Percentiles rank a stretch among this genome's conserved stretches.
phyloP scores from a whole-genome alignment of 805 yeast genomes.

The Saccharomycopsis capsularis region DNA sequence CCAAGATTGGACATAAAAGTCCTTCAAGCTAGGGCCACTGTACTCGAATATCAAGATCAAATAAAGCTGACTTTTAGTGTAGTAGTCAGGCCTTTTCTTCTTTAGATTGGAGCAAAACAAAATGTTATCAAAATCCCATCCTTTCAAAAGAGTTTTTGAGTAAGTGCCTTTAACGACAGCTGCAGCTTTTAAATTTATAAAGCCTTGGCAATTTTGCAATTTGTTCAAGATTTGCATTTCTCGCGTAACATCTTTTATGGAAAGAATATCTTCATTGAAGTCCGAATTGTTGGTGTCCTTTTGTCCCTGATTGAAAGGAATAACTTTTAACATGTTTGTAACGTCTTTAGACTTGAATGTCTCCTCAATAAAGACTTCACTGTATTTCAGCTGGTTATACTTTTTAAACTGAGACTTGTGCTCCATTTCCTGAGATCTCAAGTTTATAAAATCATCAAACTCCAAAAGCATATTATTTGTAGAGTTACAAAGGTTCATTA shows the following conservation, averaged over 20 bases:
- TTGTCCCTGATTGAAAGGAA: constrained; percentile 42
- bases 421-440: constrained; percentile 10
- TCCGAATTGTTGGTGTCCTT: not conserved
- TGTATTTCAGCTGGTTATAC: not conserved
- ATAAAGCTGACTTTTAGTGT: constrained; percentile 27
- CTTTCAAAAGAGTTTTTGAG: constrained; percentile 34
- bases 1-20: constrained; percentile 35
- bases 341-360: constrained; percentile 7
- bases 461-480: constrained; percentile 18
- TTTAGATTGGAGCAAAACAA: constrained; percentile 15
- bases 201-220: constrained; percentile 37
- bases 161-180: constrained; percentile 41
- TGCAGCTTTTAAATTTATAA: constrained; percentile 37
- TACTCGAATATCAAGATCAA: constrained; percentile 34
- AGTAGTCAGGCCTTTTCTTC: constrained; percentile 35
- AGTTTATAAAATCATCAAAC: constrained; percentile 17
- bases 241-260: constrained; percentile 37
- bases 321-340: constrained; percentile 37
- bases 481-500: constrained; percentile 18
- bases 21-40: constrained; percentile 40
- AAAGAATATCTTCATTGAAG: constrained; percentile 24
- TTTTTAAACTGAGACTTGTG: constrained; percentile 10
- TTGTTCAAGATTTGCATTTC: constrained; percentile 40
- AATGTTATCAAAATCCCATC: constrained; percentile 37
- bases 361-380: constrained; percentile 17